Conservation (phyloP, 805 yeast species). For the Saccharomycopsis olivae region DNA sequence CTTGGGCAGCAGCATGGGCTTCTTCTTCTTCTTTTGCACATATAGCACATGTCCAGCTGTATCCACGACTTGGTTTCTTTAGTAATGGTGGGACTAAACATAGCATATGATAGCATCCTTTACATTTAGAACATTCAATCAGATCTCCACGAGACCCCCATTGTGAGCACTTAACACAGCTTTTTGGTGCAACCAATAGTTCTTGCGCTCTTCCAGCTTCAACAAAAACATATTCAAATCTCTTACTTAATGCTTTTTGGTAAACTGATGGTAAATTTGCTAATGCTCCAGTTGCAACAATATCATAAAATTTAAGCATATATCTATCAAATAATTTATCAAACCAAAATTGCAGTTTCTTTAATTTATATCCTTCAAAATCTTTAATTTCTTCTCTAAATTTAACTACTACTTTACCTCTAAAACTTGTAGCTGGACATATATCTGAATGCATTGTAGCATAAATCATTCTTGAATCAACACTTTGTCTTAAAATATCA, state of each 20-base stretch:
- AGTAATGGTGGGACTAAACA: constrained; percentile 80
- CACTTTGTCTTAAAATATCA: constrained; percentile 58
- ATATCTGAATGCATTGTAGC: constrained; percentile 82
- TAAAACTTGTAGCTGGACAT: constrained; percentile 62
- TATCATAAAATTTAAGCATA: constrained; percentile 73
- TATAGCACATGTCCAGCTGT: constrained; percentile 80
- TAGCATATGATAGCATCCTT: constrained; percentile 59
- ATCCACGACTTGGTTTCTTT: constrained; percentile 75
- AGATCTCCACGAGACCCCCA: constrained; percentile 76
- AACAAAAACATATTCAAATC: constrained; percentile 65
- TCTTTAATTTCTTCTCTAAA: constrained; percentile 55
- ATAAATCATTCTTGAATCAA: constrained; percentile 65
- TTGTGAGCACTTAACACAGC: constrained; percentile 68
- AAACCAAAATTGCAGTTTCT: constrained; percentile 72
- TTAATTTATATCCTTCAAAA: constrained; percentile 40
- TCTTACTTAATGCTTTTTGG: constrained; percentile 48
- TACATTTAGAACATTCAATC: constrained; percentile 73
- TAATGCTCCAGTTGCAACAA: constrained; percentile 52
- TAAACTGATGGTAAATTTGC: constrained; percentile 49
- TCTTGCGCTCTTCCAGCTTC: constrained; percentile 60
- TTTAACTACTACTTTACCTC: constrained; percentile 66
- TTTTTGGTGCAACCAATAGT: constrained; percentile 49
- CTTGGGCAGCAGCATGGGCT: not conserved
- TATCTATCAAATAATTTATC: constrained; percentile 79
- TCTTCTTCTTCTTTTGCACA: constrained; percentile 54